Evolutionary conservation across 805 yeast genomes (phyloP).

Genomic region (Wickerhamomyces bisporus): DNA sequence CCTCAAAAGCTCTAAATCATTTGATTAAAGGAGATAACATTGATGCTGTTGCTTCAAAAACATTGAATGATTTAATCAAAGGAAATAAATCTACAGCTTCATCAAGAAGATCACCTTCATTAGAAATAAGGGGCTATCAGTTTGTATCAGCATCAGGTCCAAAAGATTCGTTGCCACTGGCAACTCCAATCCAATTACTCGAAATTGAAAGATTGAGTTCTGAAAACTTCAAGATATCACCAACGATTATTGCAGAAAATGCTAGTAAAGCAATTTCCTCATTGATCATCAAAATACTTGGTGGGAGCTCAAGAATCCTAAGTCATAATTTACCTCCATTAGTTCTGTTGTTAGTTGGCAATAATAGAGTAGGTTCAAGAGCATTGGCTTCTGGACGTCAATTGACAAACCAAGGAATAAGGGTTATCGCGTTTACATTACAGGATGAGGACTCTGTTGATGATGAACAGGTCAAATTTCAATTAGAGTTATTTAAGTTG

Average conservation of each 20-base stretch:
- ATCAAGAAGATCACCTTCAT: slow-evolving; percentile 13
- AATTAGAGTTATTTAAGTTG: slow-evolving; percentile 49
- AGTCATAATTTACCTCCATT: slow-evolving; percentile 80
- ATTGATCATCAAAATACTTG: slow-evolving; percentile 54
- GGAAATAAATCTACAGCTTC: slow-evolving; percentile 13
- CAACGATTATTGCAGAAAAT: slow-evolving; percentile 50
- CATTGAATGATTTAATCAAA: background rate
- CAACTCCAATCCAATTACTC: slow-evolving; percentile 72
- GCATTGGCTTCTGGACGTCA: slow-evolving; percentile 79
- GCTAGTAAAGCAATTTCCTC: slow-evolving; percentile 63
- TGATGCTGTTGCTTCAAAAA: background rate
- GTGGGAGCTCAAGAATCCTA: slow-evolving; percentile 64
- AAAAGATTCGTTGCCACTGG: slow-evolving; percentile 44
- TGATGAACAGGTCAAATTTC: slow-evolving; percentile 34
- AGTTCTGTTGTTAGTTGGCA: slow-evolving; percentile 67
- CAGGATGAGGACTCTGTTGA: slow-evolving; percentile 10
- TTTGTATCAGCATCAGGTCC: slow-evolving; percentile 8
- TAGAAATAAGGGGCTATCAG: slow-evolving; percentile 10
- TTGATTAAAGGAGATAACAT: background rate
- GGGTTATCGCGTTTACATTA: slow-evolving; percentile 42
- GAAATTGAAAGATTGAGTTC: slow-evolving; percentile 63
- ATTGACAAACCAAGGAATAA: slow-evolving; percentile 64
- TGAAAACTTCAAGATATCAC: slow-evolving; percentile 47
- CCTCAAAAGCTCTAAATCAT: slow-evolving; percentile 1
- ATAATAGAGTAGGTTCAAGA: slow-evolving; percentile 66